Conservation (phyloP, 345 rosid species). For the Alliaria petiolata region DNA sequence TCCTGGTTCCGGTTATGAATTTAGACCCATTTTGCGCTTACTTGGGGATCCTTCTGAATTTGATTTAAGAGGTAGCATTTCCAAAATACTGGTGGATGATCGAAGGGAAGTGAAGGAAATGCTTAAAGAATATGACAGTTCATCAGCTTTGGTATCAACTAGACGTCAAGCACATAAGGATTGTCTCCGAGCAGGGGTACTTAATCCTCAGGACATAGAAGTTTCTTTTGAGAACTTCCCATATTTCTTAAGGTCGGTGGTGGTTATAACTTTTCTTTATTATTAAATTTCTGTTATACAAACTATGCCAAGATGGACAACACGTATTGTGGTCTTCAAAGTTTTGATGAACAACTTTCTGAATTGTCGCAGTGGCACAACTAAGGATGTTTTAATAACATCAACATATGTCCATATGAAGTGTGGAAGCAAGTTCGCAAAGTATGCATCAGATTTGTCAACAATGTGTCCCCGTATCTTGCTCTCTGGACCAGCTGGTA, state of each 20-base stretch:
- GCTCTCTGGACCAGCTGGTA: constrained; percentile 97
- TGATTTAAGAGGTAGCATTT: constrained; percentile 51
- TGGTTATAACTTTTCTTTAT: not conserved
- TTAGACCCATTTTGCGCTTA: constrained; percentile 63
- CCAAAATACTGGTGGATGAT: constrained; percentile 55
- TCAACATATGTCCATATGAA: constrained; percentile 77
- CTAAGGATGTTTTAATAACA: constrained; percentile 75
- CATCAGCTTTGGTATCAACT: constrained; percentile 41
- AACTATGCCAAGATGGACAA: not conserved
- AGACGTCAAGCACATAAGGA: constrained; percentile 73
- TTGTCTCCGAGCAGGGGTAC: constrained; percentile 56
- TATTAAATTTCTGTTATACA: not conserved
- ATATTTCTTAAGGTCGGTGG: constrained; percentile 72
- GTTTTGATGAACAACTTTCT: constrained; percentile 4
- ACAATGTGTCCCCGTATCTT: constrained; percentile 78
- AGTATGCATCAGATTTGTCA: constrained; percentile 63
- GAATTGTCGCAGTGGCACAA: constrained; percentile 58
- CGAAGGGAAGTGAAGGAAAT: constrained; percentile 47
- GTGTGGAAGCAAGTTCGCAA: constrained; percentile 53
- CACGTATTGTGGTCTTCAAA: not conserved
- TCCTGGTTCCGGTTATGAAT: constrained; percentile 49
- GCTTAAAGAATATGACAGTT: constrained; percentile 43
- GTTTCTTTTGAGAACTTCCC: constrained; percentile 81
- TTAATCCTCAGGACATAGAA: constrained; percentile 60
- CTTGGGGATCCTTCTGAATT: constrained; percentile 55